Evolutionary conservation across 139 green algal genomes (phyloP), one percentile per base, ranked within the genome.

Genomic region (Parachlorella kessleri): DNA sequence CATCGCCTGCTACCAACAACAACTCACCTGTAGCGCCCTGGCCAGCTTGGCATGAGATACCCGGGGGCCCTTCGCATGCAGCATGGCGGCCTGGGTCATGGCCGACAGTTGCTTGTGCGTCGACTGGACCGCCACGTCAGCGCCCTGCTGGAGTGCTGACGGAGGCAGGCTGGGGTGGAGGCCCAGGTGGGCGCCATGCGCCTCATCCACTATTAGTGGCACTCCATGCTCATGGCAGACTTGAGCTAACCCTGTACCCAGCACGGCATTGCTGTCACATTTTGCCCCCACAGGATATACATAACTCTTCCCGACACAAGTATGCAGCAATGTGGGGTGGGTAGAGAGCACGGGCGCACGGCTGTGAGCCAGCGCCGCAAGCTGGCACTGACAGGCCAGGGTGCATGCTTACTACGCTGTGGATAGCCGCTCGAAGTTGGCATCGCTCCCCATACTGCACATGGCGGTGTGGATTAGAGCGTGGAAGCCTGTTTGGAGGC

Each of bases 1-100:
- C 33, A n/a, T n/a, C n/a, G n/a, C n/a, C n/a, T n/a, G n/a, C n/a
- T n/a, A n/a, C n/a, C n/a, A n/a, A n/a, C n/a, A n/a, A n/a, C n/a
- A n/a, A 59, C 48, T 59, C 48, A 59, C 48, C 21, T 59, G 48
- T 18, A 59, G 48, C 48, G 48, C 48, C 14, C 48, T 14, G 14
- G 48, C 48, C 48, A 59, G 48, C 48, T 59, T 59, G 14, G 48
- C 14, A 18, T 59, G 28, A 30, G 42, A 3, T 35, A 87, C 80
- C 0, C 28, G 59, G 0, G 4, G 9, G 26, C 89, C 86, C 5
- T 66, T 21, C 1, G 86, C 26, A 69, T 98, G 95, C 76, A 98
- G 91, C 95, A 98, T 96, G n/a, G 95, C 90, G 1, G 92, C 86
- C 90, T 99, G 95, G 18, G 92, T 98, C 78, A 98, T 82, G 0